Base-by-base conservation (phyloP, 129 eudicot species). In the Artemisia tridentata region DNA sequence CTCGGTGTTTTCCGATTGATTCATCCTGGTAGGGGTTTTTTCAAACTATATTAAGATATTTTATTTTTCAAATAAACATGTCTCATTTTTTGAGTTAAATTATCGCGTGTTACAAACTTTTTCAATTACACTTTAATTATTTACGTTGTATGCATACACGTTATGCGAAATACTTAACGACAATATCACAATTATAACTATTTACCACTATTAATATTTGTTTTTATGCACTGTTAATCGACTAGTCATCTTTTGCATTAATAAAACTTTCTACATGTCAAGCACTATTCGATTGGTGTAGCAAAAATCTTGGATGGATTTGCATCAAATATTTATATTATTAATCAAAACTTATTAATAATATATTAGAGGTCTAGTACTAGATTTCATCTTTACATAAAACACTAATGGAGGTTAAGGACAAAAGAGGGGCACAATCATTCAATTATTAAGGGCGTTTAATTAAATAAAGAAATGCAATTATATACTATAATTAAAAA, bases 351-450 rank as follows among this genome's bases (percentile, higher is more conserved):
- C 15, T 3, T 11, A 23, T 31, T 56, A 19, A 23, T 62, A 63
- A 11, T 20, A 23, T 43, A 63, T 54, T 25, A 71, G 67, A 54
- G 77, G 72, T 77, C 83, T 69, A 79, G 59, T 73, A 68, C 80
- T 80, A 80, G 79, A 71, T 74, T 74, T 74, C 76, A 43, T 74
- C 73, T 74, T 74, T 69, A 45, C 61, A 55, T 62, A 48, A 46
- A 48, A 80, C 88, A 84, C 84, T 75, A 76, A 72, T 51, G 68
- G 76, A 68, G 82, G 88, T 76, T 47, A 63, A 76, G 78, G 79
- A 75, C 80, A 65, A 80, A 84, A 80, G 88, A 77, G 63, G 55
- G 68, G 67, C 73, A 75, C 84, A 76, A 47, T 75, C 77, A 73
- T 43, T 65, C 88, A 80, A 76, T 83, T 67, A 84, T 80, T 77